Conservation (phyloP, 768 basidiomycete genomes). For the Tephrocybe sp. region DNA sequence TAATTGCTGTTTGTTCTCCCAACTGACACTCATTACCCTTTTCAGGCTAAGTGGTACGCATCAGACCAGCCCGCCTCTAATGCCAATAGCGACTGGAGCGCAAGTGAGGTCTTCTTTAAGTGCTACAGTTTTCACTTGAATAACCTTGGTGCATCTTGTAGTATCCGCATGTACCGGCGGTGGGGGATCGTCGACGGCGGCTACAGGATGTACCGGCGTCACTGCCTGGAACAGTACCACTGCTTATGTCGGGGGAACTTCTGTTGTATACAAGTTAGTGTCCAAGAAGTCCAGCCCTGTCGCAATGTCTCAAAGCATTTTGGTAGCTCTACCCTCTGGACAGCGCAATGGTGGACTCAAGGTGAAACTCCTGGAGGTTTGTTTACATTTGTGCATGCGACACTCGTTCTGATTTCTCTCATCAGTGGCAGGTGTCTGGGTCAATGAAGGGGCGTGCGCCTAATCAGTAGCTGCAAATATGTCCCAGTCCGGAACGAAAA, state of each 20-base stretch:
- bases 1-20: not conserved
- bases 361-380: slow-evolving; percentile 50
- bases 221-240: slow-evolving; percentile 46
- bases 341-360: slow-evolving; percentile 63
- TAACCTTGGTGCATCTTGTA: slow-evolving; percentile 16
- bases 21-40: not conserved
- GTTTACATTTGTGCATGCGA: slow-evolving; percentile 13
- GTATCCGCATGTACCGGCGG: slow-evolving; percentile 53
- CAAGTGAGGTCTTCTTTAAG: slow-evolving; percentile 40
- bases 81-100: slow-evolving; percentile 60
- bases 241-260: slow-evolving; percentile 48
- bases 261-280: slow-evolving; percentile 50
- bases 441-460: slow-evolving; percentile 52
- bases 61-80: slow-evolving; percentile 41
- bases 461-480: slow-evolving; percentile 19
- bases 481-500: slow-evolving; percentile 9
- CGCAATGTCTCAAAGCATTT: slow-evolving; percentile 3
- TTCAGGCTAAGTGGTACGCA: slow-evolving; percentile 62
- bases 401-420: not conserved
- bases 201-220: slow-evolving; percentile 48
- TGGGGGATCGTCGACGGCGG: slow-evolving; percentile 20
- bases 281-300: slow-evolving; percentile 2
- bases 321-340: slow-evolving; percentile 36
- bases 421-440: slow-evolving; percentile 52
- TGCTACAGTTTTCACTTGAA: not conserved